Evolutionary conservation across 2,329 filamentous ascomycete genomes (phyloP), one percentile per base, ranked within the genome.

Genomic region (Hansfordia pulvinata): DNA sequence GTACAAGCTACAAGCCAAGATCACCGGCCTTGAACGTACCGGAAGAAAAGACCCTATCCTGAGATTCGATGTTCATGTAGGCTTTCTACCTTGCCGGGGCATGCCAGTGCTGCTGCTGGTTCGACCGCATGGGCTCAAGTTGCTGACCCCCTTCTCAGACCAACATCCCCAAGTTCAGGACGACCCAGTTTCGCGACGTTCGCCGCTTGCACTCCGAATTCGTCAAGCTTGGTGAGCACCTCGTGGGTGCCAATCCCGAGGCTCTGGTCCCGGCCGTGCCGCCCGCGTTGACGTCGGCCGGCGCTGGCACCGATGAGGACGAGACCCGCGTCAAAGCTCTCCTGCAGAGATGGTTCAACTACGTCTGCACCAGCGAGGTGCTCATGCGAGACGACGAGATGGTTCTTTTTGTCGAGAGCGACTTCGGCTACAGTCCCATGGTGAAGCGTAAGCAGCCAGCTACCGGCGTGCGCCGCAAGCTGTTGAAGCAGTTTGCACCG

Each of bases 241-340:
- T 98, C 30, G 85, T 94, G 50, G 94, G 88, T 14, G 86, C 88
- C n/a, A 96, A 96, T 45, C 90, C 90, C 4, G 90, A 98, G 53
- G 80, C 85, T 7, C 64, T 98, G 23, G 88, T 98, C 6, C 90
- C 90, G 3, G 85, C 88, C 8, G 85, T 98, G 1, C 90, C 90
- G 21, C 83, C 88, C n/a, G 68, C 88, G n/a, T 62, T 92, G 32
- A 96, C 90, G 6, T 86, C 86, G 6, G 90, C 90, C 16, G 90
- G 90, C 20, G 85, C 85, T 19, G 90, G 90, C 12, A 98, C 90
- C 2, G 90, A 96, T 28, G 90, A 98, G 50, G 90, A 98, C 42
- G 90, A 98, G 52, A 63, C 64, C 13, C 72, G 90, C 10, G 81
- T 96, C 35, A 96, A 96, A 56, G 73, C 75, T 2, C 69, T 83